These are phyloP conservation scores for Lactarius hengduanensis DNA, from an alignment of 768 basidiomycete genomes.

Conservation along the genomic window DNA sequence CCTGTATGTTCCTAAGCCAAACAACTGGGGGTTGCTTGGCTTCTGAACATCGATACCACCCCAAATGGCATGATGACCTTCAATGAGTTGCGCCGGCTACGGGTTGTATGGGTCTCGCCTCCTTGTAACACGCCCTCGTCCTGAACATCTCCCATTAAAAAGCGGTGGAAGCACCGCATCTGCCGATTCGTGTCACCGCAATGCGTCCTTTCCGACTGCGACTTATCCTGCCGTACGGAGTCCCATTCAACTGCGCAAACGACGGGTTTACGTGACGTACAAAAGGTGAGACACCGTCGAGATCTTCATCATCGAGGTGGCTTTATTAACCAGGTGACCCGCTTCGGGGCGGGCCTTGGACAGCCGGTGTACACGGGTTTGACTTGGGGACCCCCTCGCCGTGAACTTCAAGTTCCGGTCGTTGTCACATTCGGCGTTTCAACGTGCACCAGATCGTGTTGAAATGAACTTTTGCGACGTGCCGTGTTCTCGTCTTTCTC, in stretches of 20 bases:
- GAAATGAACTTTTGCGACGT: slow-evolving; percentile 60
- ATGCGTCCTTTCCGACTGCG: slow-evolving; percentile 39
- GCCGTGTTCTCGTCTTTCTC: slow-evolving; percentile 6
- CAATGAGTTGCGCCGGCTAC: slow-evolving; percentile 33
- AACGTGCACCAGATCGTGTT: slow-evolving; percentile 50
- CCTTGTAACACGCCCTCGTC: background rate
- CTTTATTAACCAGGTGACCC: slow-evolving; percentile 44
- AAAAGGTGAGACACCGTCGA: slow-evolving; percentile 42
- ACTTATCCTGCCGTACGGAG: slow-evolving; percentile 22
- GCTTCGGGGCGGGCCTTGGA: slow-evolving; percentile 11
- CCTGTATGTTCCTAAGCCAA: slow-evolving; percentile 43
- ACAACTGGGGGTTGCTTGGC: slow-evolving; percentile 25
- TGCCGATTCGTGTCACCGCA: slow-evolving; percentile 49
- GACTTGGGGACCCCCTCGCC: background rate
- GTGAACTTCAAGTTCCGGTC: background rate
- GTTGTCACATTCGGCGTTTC: slow-evolving; percentile 42
- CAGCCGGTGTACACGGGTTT: slow-evolving; percentile 15
- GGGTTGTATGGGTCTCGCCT: slow-evolving; percentile 34
- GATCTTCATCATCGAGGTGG: slow-evolving; percentile 50
- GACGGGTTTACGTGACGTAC: slow-evolving; percentile 62
- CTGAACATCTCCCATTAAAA: background rate
- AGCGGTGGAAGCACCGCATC: slow-evolving; percentile 40
- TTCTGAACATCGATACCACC: slow-evolving; percentile 49
- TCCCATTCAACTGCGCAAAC: slow-evolving; percentile 47
- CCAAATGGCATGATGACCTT: slow-evolving; percentile 47